A percentile compares a stretch with the other conserved stretches of the same genome.
Evolutionary conservation across 2,329 filamentous ascomycete species (phyloP).

Genomic region (Talaromyces sp.): DNA sequence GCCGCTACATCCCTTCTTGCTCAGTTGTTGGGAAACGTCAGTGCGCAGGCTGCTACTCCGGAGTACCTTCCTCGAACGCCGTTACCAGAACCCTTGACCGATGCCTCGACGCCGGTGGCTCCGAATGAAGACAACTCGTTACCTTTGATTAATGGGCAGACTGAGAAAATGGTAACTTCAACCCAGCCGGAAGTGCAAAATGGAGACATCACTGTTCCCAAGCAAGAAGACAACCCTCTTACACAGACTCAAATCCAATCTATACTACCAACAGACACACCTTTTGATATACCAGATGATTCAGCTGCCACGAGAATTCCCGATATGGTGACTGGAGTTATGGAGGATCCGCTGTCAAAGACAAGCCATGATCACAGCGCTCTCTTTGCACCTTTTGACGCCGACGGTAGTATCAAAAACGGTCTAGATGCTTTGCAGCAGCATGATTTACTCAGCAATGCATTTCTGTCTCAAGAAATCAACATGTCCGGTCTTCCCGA

Average conservation of each 20-base stretch:
- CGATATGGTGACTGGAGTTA: conserved; percentile 30
- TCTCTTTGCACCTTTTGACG: conserved; percentile 36
- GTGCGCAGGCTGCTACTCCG: conserved; percentile 27
- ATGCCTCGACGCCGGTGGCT: conserved; percentile 15
- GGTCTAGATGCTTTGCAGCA: conserved; percentile 39
- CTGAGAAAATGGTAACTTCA: background rate
- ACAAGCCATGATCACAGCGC: conserved; percentile 31
- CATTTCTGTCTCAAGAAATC: conserved; percentile 37
- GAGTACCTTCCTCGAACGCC: conserved; percentile 18
- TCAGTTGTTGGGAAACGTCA: conserved; percentile 36
- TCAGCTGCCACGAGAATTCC: conserved; percentile 18
- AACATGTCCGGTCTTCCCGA: conserved; percentile 26
- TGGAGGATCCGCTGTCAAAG: conserved; percentile 35
- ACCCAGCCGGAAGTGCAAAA: background rate
- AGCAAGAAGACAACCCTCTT: background rate
- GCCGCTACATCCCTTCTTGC: conserved; percentile 42
- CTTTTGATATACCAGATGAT: background rate
- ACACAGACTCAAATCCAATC: background rate
- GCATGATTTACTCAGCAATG: conserved; percentile 39
- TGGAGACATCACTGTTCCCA: background rate
- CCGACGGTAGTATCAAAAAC: conserved; percentile 31
- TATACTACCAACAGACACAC: background rate
- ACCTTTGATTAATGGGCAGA: background rate
- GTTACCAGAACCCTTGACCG: conserved; percentile 18
- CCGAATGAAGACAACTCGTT: conserved; percentile 9